phyloP scores from a whole-genome alignment of 495 filamentous ascomycete genomes.

The Daldinia caldariorum region DNA sequence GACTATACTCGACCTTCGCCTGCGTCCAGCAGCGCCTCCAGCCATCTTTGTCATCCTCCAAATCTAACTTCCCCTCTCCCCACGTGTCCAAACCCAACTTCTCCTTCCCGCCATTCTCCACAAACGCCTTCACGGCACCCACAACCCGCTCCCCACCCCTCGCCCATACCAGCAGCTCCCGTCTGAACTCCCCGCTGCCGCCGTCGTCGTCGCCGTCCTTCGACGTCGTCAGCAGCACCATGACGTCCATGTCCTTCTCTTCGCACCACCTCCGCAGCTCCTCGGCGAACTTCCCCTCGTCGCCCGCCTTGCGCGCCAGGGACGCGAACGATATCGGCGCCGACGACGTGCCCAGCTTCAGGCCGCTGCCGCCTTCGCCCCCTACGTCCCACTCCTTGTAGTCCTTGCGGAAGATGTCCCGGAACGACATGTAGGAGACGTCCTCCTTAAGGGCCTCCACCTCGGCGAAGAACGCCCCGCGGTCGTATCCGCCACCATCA shows the following conservation, averaged over 20 bases:
- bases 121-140: slow-evolving; percentile 65
- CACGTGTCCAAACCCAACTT: slow-evolving; percentile 68
- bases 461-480: slow-evolving; percentile 67
- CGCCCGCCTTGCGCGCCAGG: slow-evolving; percentile 65
- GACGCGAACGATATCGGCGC: slow-evolving; percentile 74
- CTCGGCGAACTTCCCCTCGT: slow-evolving; percentile 46
- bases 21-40: slow-evolving; percentile 74
- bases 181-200: slow-evolving; percentile 63
- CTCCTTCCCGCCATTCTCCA: slow-evolving; percentile 50
- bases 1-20: slow-evolving; percentile 70
- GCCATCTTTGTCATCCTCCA: slow-evolving; percentile 48
- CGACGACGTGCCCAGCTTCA: slow-evolving; percentile 77
- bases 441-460: slow-evolving; percentile 76
- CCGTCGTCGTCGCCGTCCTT: slow-evolving; percentile 63
- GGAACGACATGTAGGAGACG: slow-evolving; percentile 70
- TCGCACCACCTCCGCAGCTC: slow-evolving; percentile 62
- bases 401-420: slow-evolving; percentile 86
- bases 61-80: slow-evolving; percentile 58
- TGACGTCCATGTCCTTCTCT: slow-evolving; percentile 69
- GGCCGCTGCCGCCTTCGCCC: too few species aligned
- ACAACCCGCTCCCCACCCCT: slow-evolving; percentile 54
- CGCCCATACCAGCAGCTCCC: slow-evolving; percentile 80
- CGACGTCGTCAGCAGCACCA: slow-evolving; percentile 80
- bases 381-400: slow-evolving; percentile 88
- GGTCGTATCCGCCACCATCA: slow-evolving; percentile 56